These are phyloP conservation scores for Plasmodium blacklocki DNA, from an alignment of 169 alveolate species.

Conservation along the genomic window DNA sequence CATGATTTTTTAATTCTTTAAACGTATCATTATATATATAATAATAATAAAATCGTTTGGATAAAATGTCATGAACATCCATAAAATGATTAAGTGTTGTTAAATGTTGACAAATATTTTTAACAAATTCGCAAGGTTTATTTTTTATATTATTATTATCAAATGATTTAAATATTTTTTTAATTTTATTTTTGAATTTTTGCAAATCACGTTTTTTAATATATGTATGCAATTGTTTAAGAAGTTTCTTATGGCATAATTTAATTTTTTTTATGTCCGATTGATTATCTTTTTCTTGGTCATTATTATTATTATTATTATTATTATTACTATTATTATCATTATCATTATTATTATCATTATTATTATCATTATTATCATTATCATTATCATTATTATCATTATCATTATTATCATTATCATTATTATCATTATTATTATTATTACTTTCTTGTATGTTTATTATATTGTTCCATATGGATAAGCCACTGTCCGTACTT, in stretches of 20 bases:
- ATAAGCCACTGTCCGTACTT: too few relatives aligned
- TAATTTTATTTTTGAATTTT: conserved; percentile 6
- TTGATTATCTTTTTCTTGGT: too few relatives aligned
- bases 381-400: not conserved
- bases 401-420: not conserved
- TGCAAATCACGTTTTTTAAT: not conserved
- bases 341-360: not conserved
- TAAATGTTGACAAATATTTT: conserved; percentile 3
- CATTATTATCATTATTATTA: not conserved
- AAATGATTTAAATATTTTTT: conserved; percentile 4
- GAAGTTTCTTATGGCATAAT: not conserved
- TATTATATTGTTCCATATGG: too few relatives aligned
- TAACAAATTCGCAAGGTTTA: not conserved
- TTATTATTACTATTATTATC: not conserved
- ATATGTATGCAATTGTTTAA: not conserved
- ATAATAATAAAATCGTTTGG: conserved; percentile 26
- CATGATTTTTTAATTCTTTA: not conserved
- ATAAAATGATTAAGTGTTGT: not conserved
- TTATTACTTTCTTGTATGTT: not conserved
- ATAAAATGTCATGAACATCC: conserved; percentile 13
- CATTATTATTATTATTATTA: not conserved
- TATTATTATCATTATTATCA: not conserved
- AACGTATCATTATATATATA: not conserved
- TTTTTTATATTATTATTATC: not conserved
- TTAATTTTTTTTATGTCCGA: not conserved